Evolutionary conservation across 768 basidiomycete genomes (phyloP), one percentile per base, ranked within the genome.

Genomic region (Gyrodon lividus): DNA sequence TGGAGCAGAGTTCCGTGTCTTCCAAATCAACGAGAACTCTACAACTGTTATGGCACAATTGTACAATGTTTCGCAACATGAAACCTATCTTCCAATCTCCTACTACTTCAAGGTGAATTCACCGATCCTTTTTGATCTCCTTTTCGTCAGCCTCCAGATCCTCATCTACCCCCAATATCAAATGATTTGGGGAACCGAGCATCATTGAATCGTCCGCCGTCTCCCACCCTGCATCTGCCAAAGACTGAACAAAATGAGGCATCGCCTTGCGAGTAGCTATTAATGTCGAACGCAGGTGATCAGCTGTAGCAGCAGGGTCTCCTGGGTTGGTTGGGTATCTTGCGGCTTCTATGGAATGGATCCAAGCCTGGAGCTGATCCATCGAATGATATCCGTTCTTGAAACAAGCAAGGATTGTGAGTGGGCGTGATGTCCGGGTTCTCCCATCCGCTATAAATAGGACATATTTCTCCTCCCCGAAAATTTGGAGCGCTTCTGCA

Each of bases 321-420:
- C 45, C 52, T n/a, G 1, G 17, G 31, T 50, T 24, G 13, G 5
- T 19, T 17, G 60, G 16, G 17, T 5, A 42, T 43, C 55, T 51
- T 6, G 63, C 40, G 2, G 55, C 57, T 43, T 67, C 65, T 12
- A 57, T 49, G 6, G 52, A 57, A 31, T 67, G 61, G 46, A 68
- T 49, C 84, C 85, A 87, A 3, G 79, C 83, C 50, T 77, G 77
- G 34, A 84, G 70, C 52, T 81, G 78, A 60, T 84, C 82, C 13
- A 61, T 53, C 4, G 71, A 49, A 20, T 63, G 60, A 48, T 82
- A 77, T 6, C 76, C 76, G 24, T 79, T 76, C 54, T 77, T 83
- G 51, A 86, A 68, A 57, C 73, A 73, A 37, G 82, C 72, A 52
- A 74, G 72, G 3, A 81, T 52, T n/a, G 44, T 50, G 17, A 28